Conservation (phyloP, 164 flowering plant species). For the Magnolia officinalis region DNA sequence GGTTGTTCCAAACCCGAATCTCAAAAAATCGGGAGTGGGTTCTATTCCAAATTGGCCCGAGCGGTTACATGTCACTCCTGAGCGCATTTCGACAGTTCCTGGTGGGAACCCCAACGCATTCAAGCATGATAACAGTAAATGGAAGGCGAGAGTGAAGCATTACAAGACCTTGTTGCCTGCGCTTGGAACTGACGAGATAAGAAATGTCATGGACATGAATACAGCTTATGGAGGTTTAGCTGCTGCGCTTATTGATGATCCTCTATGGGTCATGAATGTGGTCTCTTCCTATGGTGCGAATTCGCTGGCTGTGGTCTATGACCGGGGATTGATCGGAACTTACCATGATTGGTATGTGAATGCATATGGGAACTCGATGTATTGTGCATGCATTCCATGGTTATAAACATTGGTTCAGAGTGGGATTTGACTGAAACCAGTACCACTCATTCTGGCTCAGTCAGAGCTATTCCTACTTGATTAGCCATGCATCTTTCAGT, state of each 20-base stretch:
- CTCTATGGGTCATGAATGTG: constrained; percentile 97
- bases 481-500: no score
- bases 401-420: not conserved
- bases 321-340: constrained; percentile 91
- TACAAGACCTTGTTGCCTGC: constrained; percentile 83
- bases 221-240: constrained; percentile 94
- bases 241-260: constrained; percentile 69
- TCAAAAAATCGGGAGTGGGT: constrained; percentile 41
- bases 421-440: no score
- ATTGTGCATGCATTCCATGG: not conserved
- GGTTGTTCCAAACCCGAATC: constrained; percentile 52
- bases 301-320: constrained; percentile 77
- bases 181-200: constrained; percentile 69
- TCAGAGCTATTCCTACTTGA: no score
- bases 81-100: constrained; percentile 56
- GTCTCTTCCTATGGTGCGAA: constrained; percentile 86
- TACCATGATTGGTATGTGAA: constrained; percentile 87
- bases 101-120: constrained; percentile 73
- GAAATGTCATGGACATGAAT: constrained; percentile 98
- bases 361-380: not conserved
- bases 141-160: constrained; percentile 80
- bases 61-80: constrained; percentile 65
- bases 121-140: constrained; percentile 83
- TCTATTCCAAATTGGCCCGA: constrained; percentile 82
- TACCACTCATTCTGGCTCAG: no score